Conservation (phyloP, 139 green algal genomes). For the Chara braunii region DNA sequence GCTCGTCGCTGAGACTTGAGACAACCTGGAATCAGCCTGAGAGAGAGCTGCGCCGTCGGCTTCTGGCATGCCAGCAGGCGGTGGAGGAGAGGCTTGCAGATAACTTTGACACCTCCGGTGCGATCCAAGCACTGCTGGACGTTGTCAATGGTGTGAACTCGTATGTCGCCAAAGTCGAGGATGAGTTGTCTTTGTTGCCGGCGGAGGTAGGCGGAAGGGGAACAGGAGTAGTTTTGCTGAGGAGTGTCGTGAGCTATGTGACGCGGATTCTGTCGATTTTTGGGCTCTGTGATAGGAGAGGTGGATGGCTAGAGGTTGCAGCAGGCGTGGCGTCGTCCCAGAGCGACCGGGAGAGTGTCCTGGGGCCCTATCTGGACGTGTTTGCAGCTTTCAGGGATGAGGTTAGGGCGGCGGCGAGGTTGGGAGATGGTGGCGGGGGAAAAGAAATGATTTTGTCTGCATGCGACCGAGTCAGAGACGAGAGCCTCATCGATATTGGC, state of each 20-base stretch:
- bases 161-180: constrained; percentile 62
- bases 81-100: constrained; percentile 73
- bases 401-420: constrained; percentile 42
- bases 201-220: too few species aligned
- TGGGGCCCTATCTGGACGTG: constrained; percentile 56
- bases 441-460: constrained; percentile 50
- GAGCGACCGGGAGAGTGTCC: too few species aligned
- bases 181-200: too few species aligned
- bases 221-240: too few species aligned
- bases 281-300: constrained; percentile 50
- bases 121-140: constrained; percentile 64
- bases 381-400: constrained; percentile 72
- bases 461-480: constrained; percentile 75
- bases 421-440: background rate
- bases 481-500: constrained; percentile 73
- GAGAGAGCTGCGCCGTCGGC: too few species aligned
- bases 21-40: too few species aligned
- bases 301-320: too few species aligned
- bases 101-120: constrained; percentile 83
- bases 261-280: constrained; percentile 75
- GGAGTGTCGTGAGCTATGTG: constrained; percentile 59
- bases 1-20: too few species aligned
- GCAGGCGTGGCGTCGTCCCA: too few species aligned
- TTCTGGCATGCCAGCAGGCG: too few species aligned
- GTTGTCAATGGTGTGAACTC: constrained; percentile 74